Evolutionary conservation across 2,329 filamentous ascomycete genomes (phyloP), one percentile per base, ranked within the genome.

Genomic region (Teratosphaeria gauchensis): DNA sequence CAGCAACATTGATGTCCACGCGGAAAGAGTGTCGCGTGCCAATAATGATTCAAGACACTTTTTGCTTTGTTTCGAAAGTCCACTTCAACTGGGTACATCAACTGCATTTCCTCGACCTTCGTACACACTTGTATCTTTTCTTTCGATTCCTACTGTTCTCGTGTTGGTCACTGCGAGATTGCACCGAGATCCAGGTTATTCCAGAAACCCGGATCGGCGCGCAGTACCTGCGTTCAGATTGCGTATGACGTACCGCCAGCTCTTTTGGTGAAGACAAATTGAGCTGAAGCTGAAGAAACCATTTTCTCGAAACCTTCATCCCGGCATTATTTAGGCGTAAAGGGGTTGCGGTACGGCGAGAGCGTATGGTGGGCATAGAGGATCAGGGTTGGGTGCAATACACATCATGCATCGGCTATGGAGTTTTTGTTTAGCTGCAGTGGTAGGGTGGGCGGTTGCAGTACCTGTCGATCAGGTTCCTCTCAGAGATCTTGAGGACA

Each of bases 371-470:
- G 42, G 42, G 16, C 16, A 48, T 48, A 48, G 42, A 48, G 42
- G n/a, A 48, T 16, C 2, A 21, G 5, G 42, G 42, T n/a, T 21
- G 42, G 42, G n/a, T 48, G 16, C 16, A 19, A 12, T 8, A 19
- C 9, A 16, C 42, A 60, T 14, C 35, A 59, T 59, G 58, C 51
- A 53, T 58, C 30, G 56, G 21, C 7, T n/a, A 51, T 32, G 58
- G 55, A 12, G 51, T 57, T 51, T 60, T 42, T 55, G 56, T 51
- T 51, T 56, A 31, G 56, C 33, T 24, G 24, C 48, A 16, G 33
- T 56, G 16, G 31, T 56, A n/a, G 56, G 21, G 5, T 21, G 31
- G 11, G 19, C 59, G n/a, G 5, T 53, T n/a, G 56, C 59, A 24
- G 56, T 51, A 48, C 58, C 58, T 31, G 48, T 55, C 9, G 46